These are phyloP conservation scores for Eucalyptus tenuipes DNA, from an alignment of 345 rosid species.

Conservation along the genomic window DNA sequence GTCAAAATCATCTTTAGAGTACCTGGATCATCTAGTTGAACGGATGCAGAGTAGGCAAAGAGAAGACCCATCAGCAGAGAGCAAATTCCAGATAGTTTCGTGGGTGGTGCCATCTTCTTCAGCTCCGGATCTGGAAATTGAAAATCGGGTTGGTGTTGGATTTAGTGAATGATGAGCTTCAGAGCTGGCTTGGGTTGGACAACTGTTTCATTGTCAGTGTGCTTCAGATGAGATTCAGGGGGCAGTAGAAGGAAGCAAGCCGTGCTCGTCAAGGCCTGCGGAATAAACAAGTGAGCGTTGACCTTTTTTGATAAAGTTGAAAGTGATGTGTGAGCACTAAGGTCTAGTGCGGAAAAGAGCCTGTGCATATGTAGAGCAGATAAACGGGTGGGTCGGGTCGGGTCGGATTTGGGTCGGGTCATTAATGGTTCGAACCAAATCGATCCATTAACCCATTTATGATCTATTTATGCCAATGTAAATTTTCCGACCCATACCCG, in stretches of 20 bases:
- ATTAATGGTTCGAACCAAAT: too few species aligned
- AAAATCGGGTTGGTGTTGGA: background rate
- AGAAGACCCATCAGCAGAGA: constrained; percentile 55
- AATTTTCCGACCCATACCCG: too few species aligned
- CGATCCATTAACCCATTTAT: too few species aligned
- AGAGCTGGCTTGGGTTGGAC: background rate
- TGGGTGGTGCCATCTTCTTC: constrained; percentile 16
- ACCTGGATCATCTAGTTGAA: constrained; percentile 82
- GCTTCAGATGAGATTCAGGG: background rate
- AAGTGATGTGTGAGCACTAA: background rate
- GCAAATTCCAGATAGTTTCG: constrained; percentile 12
- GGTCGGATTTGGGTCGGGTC: too few species aligned
- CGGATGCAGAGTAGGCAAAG: constrained; percentile 73
- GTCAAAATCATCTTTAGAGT: background rate
- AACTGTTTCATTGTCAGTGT: background rate
- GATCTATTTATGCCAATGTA: too few species aligned
- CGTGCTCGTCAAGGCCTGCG: background rate
- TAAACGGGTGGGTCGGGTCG: too few species aligned
- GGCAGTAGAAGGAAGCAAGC: background rate
- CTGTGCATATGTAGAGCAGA: background rate
- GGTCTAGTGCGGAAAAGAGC: background rate
- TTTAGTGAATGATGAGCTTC: background rate
- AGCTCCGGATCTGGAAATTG: background rate
- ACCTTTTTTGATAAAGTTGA: background rate
- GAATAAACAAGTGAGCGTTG: background rate